Base-by-base conservation (phyloP, 2,329 filamentous ascomycete species). In the Chaetomium globosum region DNA sequence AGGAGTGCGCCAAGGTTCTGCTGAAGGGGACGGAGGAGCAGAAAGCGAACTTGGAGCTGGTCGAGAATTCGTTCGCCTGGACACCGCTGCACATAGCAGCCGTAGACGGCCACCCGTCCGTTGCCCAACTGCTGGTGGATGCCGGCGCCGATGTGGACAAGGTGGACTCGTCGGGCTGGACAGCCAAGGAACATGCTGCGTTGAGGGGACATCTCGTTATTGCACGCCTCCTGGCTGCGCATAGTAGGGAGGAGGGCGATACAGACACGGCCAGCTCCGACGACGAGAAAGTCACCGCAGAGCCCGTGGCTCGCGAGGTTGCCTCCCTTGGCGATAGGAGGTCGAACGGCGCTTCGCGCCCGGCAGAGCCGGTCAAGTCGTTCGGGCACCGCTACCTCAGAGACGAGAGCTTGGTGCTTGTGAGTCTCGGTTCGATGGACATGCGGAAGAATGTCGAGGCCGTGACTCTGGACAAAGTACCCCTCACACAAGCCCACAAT, bases 331-430 rank as follows among this genome's bases (percentile, higher is more conserved):
- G 84, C 46, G 85, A 85, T 54, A 80, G 85, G 58, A 82, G 80
- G 39, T 88, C 86, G 57, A 80, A 84, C 72, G 75, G 80, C 61
- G 71, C 76, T 23, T 76, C 82, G 6, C 82, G 87, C 59, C 79
- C 83, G 7, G 81, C 88, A 2, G 92, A 97, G 69, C 89, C 93
- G 5, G 86, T 98, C 69, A 98, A 98, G 78, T 91, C 92, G 1
- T 99, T 98, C 77, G 95, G 95, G 63, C 95, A 99, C 81, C 88
- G 94, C 61, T 99, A 98, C 77, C 84, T 99, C 59, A 96, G 88
- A 21, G 87, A 96, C 59, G 89, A 96, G 73, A 91, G 91, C 68
- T 88, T 99, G 81, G 86, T 99, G 4, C 82, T 98, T 57, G 93
- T 99, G 72, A 97, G 92, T 73, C 81, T 99, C 9, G 95, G 95